Base-by-base conservation (phyloP, 306 rosid species). In the Arachis stenosperma region DNA sequence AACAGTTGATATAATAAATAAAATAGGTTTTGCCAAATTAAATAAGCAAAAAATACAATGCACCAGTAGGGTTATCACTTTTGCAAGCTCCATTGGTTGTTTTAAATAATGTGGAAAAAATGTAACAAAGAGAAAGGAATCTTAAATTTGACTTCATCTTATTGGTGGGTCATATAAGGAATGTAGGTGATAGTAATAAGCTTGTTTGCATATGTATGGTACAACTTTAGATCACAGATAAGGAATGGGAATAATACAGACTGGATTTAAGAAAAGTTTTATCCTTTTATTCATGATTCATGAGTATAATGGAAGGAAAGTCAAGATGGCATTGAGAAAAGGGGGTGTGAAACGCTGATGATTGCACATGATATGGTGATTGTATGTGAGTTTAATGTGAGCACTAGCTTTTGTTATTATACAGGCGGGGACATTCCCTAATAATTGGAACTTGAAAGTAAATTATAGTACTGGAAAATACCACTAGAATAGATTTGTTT, bases 311-410 rank as follows among this genome's bases (percentile, higher is more conserved):
- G 42, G 40, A 76, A 69, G 84, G 41, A 30, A 76, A 69, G 84
- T 76, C 82, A 73, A 80, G 77, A 76, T 76, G 33, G 27, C 64
- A 80, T 43, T 76, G 47, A 27, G 65, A 54, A 71, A 63, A 75
- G 33, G 11, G 50, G 67, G 56, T 40, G 75, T 48, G 56, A 52
- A 71, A 51, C 71, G 55, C 56, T 40, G 72, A 67, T 78, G 78
- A 86, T 78, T 71, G 84, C 84, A 79, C 85, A 78, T 85, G 81
- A 74, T 78, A 33, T 27, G 41, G 64, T 33, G 37, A 78, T 82
- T 65, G 33, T 50, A 30, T 74, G 79, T 44, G 74, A 72, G 80
- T 77, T 77, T 52, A 57, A 68, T 72, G 84, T 83, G 84, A 75
- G 81, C 76, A 69, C 76, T 60, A 8, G 46, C 48, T 61, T 71